Evolutionary conservation across 2,329 filamentous ascomycete species (phyloP), one percentile per base, ranked within the genome.

Genomic region (Fusarium sp.): DNA sequence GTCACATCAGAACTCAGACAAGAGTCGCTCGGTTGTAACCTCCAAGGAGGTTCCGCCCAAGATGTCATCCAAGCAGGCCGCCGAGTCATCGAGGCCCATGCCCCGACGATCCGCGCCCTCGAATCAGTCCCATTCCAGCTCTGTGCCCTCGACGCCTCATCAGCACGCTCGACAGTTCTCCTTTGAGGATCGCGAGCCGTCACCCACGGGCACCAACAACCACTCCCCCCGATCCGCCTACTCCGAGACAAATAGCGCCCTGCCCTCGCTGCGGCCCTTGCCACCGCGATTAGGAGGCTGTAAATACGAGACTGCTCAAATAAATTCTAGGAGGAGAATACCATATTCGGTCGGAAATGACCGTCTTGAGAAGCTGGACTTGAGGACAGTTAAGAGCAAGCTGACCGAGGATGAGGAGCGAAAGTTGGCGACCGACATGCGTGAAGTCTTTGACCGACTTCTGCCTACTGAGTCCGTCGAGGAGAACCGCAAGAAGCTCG

Each of bases 101-200:
- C 74, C 77, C 47, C 77, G 70, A 72, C 76, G 63, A 62, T 76
- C 76, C 41, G 72, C 75, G 37, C 65, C 77, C 7, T 76, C 74
- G 52, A 76, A 74, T 30, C 78, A 80, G 58, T 75, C 82, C 13
- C 87, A 97, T 78, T 97, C 95, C 27, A 97, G 88, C 78, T 98
- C 95, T 9, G 93, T 98, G 51, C 95, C 95, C 1, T 97, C 95
- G 1, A 98, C 95, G 4, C 96, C 95, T 9, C 93, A 95, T 77
- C 95, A 98, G 79, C 92, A 93, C 81, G 90, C 94, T 71, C 90
- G 94, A 63, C 91, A 95, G 75, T 92, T 96, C 76, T 92, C 92
- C 3, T 93, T 92, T 75, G 90, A 90, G 78, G 96, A 94, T 50
- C 89, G 87, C 68, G 88, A 89, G 66, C 95, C 94, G 10, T 98